Evolutionary conservation across 108 stramenopile genomes (phyloP).

Genomic region (Nitzschia inconspicua): DNA sequence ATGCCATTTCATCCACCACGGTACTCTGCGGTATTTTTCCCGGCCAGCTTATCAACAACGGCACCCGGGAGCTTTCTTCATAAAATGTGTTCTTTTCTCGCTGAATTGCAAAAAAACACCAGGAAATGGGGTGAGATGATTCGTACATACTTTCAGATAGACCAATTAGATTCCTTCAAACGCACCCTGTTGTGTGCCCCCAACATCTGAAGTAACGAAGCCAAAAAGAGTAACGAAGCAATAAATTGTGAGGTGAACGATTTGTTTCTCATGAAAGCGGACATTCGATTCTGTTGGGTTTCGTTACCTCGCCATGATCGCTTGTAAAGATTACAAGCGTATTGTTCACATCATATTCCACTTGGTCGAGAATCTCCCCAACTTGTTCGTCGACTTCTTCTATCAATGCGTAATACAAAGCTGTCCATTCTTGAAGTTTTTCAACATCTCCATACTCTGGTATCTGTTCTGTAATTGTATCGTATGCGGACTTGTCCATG

Average conservation of each 20-base stretch:
- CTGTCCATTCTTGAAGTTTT: slow-evolving; percentile 11
- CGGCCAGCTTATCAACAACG: slow-evolving; percentile 6
- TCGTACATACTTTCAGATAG: no score
- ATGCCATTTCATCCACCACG: slow-evolving; percentile 3
- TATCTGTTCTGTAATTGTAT: neutral
- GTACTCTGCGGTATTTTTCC: slow-evolving; percentile 2
- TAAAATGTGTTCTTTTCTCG: slow-evolving; percentile 13
- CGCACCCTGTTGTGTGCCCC: no score
- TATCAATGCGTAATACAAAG: slow-evolving; percentile 16
- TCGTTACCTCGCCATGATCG: slow-evolving; percentile 26
- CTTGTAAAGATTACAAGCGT: slow-evolving; percentile 17
- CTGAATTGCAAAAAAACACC: no score
- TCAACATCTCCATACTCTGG: neutral
- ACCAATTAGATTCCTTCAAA: no score
- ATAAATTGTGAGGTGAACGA: no score
- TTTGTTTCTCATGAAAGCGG: no score
- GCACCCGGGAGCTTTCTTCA: slow-evolving; percentile 13
- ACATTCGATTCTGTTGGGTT: slow-evolving; percentile 14
- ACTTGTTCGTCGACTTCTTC: slow-evolving; percentile 10
- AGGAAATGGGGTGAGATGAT: no score
- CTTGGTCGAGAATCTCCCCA: slow-evolving; percentile 3
- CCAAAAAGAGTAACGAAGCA: no score
- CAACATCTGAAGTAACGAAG: no score
- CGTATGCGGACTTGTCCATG: neutral
- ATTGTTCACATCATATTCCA: slow-evolving; percentile 11